Evolutionary conservation across 257 asterid genomes (phyloP).

Genomic region (Nicotiana otophora): DNA sequence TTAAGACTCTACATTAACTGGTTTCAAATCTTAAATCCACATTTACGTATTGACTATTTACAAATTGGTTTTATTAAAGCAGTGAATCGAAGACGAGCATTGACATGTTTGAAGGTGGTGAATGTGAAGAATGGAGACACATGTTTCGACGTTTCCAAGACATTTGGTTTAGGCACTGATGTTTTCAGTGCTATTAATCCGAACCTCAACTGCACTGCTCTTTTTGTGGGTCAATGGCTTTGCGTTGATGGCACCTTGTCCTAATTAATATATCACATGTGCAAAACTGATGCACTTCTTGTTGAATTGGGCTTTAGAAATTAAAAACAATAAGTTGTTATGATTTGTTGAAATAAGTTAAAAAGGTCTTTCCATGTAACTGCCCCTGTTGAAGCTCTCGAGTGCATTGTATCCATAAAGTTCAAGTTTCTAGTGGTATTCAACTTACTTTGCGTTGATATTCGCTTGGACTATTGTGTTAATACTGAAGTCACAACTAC

Average conservation of each 20-base stretch:
- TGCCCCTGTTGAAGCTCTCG: background rate
- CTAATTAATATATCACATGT: background rate
- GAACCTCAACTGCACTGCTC: conserved; percentile 38
- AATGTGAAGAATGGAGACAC: conserved; percentile 43
- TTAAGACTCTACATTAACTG: too few relatives aligned
- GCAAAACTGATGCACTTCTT: too few relatives aligned
- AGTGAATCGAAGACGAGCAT: too few relatives aligned
- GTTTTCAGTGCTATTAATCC: conserved; percentile 40
- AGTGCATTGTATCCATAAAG: background rate
- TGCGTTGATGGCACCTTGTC: conserved; percentile 31
- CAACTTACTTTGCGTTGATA: background rate
- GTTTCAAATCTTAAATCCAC: too few relatives aligned
- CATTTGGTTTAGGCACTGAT: conserved; percentile 8
- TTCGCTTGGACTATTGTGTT: background rate
- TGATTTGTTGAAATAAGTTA: background rate
- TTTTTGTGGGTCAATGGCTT: conserved; percentile 61
- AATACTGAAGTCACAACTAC: background rate
- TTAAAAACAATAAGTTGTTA: too few relatives aligned
- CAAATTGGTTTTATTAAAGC: background rate
- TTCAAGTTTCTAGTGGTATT: background rate
- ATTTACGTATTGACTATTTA: background rate
- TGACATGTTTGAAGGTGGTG: conserved; percentile 25
- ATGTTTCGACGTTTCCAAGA: conserved; percentile 27
- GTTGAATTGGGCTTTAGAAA: background rate
- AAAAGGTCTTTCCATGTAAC: background rate